Base-by-base conservation (phyloP, 805 yeast species). In the Metschnikowia gruessii region DNA sequence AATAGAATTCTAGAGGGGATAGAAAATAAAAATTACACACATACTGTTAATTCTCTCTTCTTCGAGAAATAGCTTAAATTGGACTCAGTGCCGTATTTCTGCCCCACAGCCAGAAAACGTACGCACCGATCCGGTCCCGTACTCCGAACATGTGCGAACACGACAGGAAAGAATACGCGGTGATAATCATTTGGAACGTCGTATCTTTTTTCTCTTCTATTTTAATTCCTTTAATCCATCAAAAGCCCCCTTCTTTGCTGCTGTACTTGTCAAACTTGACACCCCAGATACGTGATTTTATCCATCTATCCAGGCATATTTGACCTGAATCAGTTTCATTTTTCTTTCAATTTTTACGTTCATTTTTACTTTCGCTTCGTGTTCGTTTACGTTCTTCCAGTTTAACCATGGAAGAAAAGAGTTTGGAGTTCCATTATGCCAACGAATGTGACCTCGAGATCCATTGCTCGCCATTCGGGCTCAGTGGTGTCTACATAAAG, bases 391-490 rank as follows among this genome's bases (percentile, higher is more conserved):
- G 5, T n/a, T 29, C 15, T 30, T 15, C 17, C 33, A 30, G 33
- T 9, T 30, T n/a, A n/a, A 17, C 12, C 19, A 44, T 44, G 48
- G 42, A 28, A 22, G 40, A 35, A 11, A 28, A 35, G 28, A 44
- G 32, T 32, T 49, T 60, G 31, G 53, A 51, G 32, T 77, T 75
- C 59, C 67, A 69, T 41, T 74, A 66, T 52, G 75, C 80, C 43
- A 74, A 74, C 49, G 75, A 71, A 49, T 77, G 81, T 52, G 80
- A 75, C 30, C 56, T 77, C 19, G 82, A 77, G 51, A 71, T 76
- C 21, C 81, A 77, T 59, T 77, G 81, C 55, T 76, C 81, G 2
- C 82, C 82, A 2, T 77, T 77, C 56, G 82, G 82, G 12, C 66
- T 77, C 17, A 68, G 77, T 30, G 82, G 82, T 12, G 56, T 77